Evolutionary conservation across 1,139 yeast genomes (phyloP), one percentile per base, ranked within the genome.

Genomic region (Yamadazyma triangularis): DNA sequence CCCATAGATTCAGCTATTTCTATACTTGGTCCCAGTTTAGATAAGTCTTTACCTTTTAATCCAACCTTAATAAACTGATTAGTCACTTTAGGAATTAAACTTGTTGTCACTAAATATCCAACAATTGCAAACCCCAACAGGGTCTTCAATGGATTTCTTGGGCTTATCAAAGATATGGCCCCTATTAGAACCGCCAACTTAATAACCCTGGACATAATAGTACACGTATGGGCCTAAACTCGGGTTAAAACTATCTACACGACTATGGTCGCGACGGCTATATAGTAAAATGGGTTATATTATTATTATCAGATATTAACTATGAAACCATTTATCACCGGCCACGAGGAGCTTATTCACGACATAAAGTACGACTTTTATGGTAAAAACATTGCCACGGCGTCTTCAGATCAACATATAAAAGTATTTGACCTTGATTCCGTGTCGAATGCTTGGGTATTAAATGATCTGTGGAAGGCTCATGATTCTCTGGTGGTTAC

Each of bases 401-500:
- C 93, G 35, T 85, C 95, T 7, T 83, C 94, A 0, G 97, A 89
- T 55, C 96, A 88, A 47, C 93, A 85, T 49, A 76, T 89, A 41
- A 86, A 86, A 49, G 89, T 89, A 23, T 89, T 87, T 54, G 91
- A 83, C 50, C 60, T 81, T 29, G 85, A 79, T 44, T 56, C 75
- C 10, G 41, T 62, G 16, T 58, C 74, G 5, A 61, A 65, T 19
- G 72, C 77, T 19, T 89, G 96, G 96, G 75, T 74, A 11, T 58
- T 83, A 33, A 79, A 80, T 44, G 96, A 88, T 56, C 79, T 84
- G 41, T 89, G 96, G 94, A 84, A 84, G 45, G 97, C 97, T 1
- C 98, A 91, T 52, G 96, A 91, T 47, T 81, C 95, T 6, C 78
- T 89, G 41, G 74, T 91, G 19, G 83, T 86, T 27, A 77, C 82